phyloP scores from a whole-genome alignment of 1,284 basidiomycete species.

The Irpex sp. region DNA sequence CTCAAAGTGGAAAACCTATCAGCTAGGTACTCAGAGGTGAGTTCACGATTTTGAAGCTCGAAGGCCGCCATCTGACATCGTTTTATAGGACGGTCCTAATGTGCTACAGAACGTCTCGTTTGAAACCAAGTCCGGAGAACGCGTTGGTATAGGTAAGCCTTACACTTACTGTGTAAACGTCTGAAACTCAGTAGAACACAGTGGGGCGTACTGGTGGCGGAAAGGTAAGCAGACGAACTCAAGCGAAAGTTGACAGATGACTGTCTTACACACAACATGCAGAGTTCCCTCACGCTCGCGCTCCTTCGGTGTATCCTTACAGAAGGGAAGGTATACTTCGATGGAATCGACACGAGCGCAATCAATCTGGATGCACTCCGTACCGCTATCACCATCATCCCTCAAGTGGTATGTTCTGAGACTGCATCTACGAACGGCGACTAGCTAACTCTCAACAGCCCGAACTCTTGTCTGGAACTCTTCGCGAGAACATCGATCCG shows the following conservation, averaged over 20 bases:
- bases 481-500: constrained; percentile 37
- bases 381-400: constrained; percentile 45
- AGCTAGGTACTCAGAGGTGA: constrained; percentile 45
- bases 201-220: constrained; percentile 49
- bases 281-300: constrained; percentile 43
- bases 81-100: constrained; percentile 26
- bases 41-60: background rate
- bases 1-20: constrained; percentile 48
- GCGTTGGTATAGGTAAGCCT: constrained; percentile 41
- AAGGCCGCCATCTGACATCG: background rate
- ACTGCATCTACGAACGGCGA: constrained; percentile 19
- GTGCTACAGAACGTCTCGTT: constrained; percentile 47
- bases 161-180: background rate
- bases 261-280: background rate
- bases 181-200: constrained; percentile 13
- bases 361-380: constrained; percentile 60
- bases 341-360: constrained; percentile 27
- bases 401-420: constrained; percentile 26
- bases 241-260: background rate
- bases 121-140: constrained; percentile 43
- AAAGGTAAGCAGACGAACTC: constrained; percentile 31
- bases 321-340: constrained; percentile 40
- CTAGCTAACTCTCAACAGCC: constrained; percentile 33
- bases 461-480: constrained; percentile 30
- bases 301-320: constrained; percentile 45